phyloP scores from a whole-genome alignment of 2,329 filamentous ascomycete species.

The Colletotrichum lindemuthianum region DNA sequence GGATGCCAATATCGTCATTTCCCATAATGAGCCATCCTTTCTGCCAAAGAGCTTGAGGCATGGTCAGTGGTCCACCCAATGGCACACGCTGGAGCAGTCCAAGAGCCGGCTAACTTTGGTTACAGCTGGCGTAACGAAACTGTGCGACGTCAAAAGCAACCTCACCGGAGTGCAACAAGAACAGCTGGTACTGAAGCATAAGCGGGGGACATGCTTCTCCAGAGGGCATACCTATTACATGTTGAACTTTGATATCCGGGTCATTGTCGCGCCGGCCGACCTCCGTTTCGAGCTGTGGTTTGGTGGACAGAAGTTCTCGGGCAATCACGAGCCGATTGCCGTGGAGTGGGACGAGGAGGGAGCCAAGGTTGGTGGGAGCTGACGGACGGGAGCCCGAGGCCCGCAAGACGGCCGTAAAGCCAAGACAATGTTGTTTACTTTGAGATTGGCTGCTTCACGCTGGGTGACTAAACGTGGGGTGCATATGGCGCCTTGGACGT shows the following conservation, averaged over 20 bases:
- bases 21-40: constrained; percentile 47
- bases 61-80: constrained; percentile 42
- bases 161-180: constrained; percentile 50
- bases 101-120: not conserved
- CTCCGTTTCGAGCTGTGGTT: constrained; percentile 59
- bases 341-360: constrained; percentile 48
- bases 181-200: constrained; percentile 50
- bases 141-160: constrained; percentile 54
- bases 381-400: not conserved
- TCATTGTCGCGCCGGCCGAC: constrained; percentile 65
- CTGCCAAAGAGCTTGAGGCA: constrained; percentile 51
- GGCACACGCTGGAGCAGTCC: not conserved
- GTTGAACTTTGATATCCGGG: constrained; percentile 60
- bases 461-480: constrained; percentile 7
- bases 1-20: constrained; percentile 52
- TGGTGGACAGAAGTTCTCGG: constrained; percentile 49
- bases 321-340: constrained; percentile 50
- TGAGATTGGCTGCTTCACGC: no score
- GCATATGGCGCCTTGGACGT: constrained; percentile 24
- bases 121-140: constrained; percentile 48
- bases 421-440: no score
- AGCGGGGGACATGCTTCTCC: constrained; percentile 46
- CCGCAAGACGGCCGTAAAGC: no score
- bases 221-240: constrained; percentile 50
- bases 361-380: constrained; percentile 7